phyloP scores from a whole-genome alignment of 352 stramenopile genomes.

The Pythium aquatile region DNA sequence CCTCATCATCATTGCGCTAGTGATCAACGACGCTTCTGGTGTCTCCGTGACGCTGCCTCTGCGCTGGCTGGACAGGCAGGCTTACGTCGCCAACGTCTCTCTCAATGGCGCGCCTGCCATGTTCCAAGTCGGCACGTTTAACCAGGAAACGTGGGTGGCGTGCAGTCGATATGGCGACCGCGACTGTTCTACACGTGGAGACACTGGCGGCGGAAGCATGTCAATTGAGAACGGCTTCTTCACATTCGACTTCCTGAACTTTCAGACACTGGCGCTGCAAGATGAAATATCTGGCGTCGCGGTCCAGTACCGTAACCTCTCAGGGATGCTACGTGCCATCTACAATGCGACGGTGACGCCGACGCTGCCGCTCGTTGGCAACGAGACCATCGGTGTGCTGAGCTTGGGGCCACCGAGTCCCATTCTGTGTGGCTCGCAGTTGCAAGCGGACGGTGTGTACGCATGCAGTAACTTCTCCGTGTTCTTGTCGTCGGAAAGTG shows the following conservation, averaged over 20 bases:
- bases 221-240: not conserved
- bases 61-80: conserved; percentile 12
- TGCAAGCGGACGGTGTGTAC: not conserved
- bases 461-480: not conserved
- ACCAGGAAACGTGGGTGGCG: conserved; percentile 5
- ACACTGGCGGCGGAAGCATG: not conserved
- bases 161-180: not conserved
- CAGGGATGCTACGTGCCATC: not conserved
- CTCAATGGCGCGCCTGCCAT: not conserved
- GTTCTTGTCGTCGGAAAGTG: not conserved
- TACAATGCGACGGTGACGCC: not conserved
- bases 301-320: not conserved
- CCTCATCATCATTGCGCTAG: not conserved
- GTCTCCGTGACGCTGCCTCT: conserved; percentile 1
- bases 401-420: not conserved
- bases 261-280: not conserved
- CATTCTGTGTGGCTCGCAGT: not conserved
- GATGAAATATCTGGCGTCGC: not conserved
- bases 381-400: not conserved
- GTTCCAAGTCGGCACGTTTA: conserved; percentile 11
- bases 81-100: conserved; percentile 10
- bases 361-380: conserved; percentile 3
- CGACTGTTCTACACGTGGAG: not conserved
- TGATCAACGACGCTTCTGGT: not conserved
- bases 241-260: not conserved